These are phyloP conservation scores for Termitomyces sp. DNA, from an alignment of 768 basidiomycete species.

Conservation along the genomic window DNA sequence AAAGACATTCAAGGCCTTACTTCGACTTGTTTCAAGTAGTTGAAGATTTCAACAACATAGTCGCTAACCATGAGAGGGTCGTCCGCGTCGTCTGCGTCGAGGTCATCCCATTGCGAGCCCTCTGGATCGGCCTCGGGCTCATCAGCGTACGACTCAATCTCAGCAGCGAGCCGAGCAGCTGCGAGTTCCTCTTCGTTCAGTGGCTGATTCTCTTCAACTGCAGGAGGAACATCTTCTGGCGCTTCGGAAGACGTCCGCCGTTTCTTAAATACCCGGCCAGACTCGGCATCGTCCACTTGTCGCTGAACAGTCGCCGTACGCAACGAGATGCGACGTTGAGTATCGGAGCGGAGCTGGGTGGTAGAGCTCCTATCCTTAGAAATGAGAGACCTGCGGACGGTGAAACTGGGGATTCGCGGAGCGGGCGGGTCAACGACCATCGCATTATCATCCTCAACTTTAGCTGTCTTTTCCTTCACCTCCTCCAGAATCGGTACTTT, in stretches of 20 bases:
- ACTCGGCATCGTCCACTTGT: slow-evolving; percentile 49
- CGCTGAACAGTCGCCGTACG: slow-evolving; percentile 16
- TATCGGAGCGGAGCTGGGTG: slow-evolving; percentile 16
- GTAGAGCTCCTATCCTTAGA: slow-evolving; percentile 23
- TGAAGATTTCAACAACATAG: slow-evolving; percentile 91
- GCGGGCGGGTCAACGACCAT: slow-evolving; percentile 43
- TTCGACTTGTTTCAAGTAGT: slow-evolving; percentile 87
- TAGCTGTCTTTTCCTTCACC: slow-evolving; percentile 23
- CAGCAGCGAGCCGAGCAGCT: slow-evolving; percentile 36
- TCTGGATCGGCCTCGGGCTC: slow-evolving; percentile 64
- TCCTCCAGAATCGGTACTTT: slow-evolving; percentile 14
- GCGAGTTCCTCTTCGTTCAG: slow-evolving; percentile 42
- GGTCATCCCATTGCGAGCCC: slow-evolving; percentile 75
- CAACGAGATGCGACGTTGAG: slow-evolving; percentile 20
- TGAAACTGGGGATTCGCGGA: slow-evolving; percentile 32
- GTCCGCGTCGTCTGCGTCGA: slow-evolving; percentile 88
- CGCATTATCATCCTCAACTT: slow-evolving; percentile 42
- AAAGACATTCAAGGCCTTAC: slow-evolving; percentile 33
- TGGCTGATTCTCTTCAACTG: slow-evolving; percentile 27
- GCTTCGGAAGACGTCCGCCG: slow-evolving; percentile 67
- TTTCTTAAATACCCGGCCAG: slow-evolving; percentile 63
- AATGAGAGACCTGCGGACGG: slow-evolving; percentile 33
- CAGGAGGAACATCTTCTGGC: slow-evolving; percentile 35
- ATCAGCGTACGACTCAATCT: slow-evolving; percentile 45
- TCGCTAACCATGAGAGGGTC: slow-evolving; percentile 98